phyloP scores from a whole-genome alignment of 495 filamentous ascomycete species.

The Immersiella caudata region DNA sequence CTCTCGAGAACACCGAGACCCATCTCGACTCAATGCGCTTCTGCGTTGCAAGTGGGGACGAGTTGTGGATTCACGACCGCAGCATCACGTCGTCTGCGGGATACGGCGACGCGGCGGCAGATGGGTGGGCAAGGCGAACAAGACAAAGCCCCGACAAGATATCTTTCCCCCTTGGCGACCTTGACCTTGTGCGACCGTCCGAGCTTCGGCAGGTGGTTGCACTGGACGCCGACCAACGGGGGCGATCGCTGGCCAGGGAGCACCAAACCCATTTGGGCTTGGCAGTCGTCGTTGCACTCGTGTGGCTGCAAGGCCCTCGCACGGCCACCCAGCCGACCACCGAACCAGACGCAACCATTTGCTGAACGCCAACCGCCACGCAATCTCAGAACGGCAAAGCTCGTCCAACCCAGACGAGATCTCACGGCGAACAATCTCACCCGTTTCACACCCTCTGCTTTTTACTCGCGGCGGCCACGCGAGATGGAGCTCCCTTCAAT shows the following conservation, averaged over 20 bases:
- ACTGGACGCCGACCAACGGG: neutral
- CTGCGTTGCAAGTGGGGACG: neutral
- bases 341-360: conserved; percentile 1
- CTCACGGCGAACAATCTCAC: conserved; percentile 1
- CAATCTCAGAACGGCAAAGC: conserved; percentile 14
- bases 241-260: conserved; percentile 1
- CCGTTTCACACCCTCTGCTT: neutral
- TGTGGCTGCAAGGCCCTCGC: neutral
- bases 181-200: neutral
- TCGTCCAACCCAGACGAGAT: conserved; percentile 1
- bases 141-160: neutral
- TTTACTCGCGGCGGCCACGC: conserved; percentile 5
- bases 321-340: neutral
- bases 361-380: conserved; percentile 1
- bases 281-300: neutral
- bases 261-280: neutral
- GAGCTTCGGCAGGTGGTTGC: conserved; percentile 4
- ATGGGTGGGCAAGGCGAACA: neutral
- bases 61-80: conserved; percentile 3
- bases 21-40: conserved; percentile 54
- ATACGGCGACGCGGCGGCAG: neutral
- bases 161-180: conserved; percentile 9
- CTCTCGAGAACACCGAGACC: conserved; percentile 81
- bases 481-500: neutral
- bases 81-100: conserved; percentile 8